Base-by-base conservation (phyloP, 2,329 filamentous ascomycete genomes). In the Nemania sp. region DNA sequence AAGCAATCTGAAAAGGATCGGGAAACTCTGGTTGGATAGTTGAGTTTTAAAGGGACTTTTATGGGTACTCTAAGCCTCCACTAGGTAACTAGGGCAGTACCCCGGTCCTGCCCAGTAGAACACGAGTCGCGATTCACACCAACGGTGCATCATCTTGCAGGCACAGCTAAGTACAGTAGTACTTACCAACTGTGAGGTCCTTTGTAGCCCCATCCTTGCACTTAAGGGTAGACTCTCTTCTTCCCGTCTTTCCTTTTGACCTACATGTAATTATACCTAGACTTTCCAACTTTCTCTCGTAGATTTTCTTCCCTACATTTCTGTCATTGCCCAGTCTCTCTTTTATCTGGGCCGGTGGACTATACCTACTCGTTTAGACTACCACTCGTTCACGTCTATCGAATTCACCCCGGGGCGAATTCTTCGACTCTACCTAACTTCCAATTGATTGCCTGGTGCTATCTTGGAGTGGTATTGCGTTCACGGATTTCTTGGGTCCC, bases 361-460 rank as follows among this genome's bases (percentile, higher is more conserved):
- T n/a, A n/a, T n/a, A n/a, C n/a, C n/a, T n/a, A 17, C 22, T 43
- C 49, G 28, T 58, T 48, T 52, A 50, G 26, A 47, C 31, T 43
- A 30, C 14, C 47, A 30, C 49, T 52, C 50, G 40, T 56, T 24
- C 19, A 36, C 33, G 45, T 28, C 41, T 17, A 34, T 52, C 28
- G 28, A 20, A 30, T 52, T 36, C 26, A 20, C 33, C 37, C 20
- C 40, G 12, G 24, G 30, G 20, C 40, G 24, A 37, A 31, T 36
- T 36, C 34, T 22, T 20, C 20, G 37, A 31, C 28, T 12, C 28
- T 7, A 24, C 11, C 37, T 24, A 33, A 36, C 54, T 52, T 60
- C 61, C 57, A 54, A 59, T 59, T 47, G 64, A 66, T 64, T 44
- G 66, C 67, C 66, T 63, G 66, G 65, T 61, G 67, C 67, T 49